phyloP scores from a whole-genome alignment of 306 rosid species.

The Fagus sylvatica region DNA sequence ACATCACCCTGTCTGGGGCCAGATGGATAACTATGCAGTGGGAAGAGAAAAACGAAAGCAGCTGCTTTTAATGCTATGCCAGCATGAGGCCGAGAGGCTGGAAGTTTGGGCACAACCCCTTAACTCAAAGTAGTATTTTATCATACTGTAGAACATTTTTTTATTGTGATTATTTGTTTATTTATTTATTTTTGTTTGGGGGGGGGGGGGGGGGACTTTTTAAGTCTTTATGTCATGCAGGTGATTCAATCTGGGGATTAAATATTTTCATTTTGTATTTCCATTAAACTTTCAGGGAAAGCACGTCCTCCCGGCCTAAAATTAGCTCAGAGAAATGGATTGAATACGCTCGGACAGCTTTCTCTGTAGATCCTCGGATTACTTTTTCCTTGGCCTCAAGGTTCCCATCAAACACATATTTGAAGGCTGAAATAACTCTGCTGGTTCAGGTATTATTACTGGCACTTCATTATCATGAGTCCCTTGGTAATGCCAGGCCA shows the following conservation, averaged over 20 bases:
- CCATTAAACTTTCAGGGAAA: constrained; percentile 56
- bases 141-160: neutral
- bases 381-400: constrained; percentile 79
- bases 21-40: constrained; percentile 74
- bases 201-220: neutral
- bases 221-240: neutral
- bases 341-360: constrained; percentile 88
- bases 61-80: constrained; percentile 88
- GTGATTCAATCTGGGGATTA: neutral
- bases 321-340: constrained; percentile 87
- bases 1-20: constrained; percentile 97
- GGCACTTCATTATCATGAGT: neutral
- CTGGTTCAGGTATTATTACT: constrained; percentile 71
- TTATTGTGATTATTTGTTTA: neutral
- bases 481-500: constrained; percentile 8
- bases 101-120: constrained; percentile 98
- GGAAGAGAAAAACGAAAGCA: constrained; percentile 90
- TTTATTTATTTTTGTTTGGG: neutral
- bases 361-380: constrained; percentile 88
- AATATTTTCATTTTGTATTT: constrained; percentile 13
- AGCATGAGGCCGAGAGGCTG: constrained; percentile 95
- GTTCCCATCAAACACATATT: constrained; percentile 74
- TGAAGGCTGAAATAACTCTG: constrained; percentile 87
- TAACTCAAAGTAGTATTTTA: constrained; percentile 65
- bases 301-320: constrained; percentile 59